Evolutionary conservation across 2,329 filamentous ascomycete genomes (phyloP).

Genomic region (Pyrenophora teres): DNA sequence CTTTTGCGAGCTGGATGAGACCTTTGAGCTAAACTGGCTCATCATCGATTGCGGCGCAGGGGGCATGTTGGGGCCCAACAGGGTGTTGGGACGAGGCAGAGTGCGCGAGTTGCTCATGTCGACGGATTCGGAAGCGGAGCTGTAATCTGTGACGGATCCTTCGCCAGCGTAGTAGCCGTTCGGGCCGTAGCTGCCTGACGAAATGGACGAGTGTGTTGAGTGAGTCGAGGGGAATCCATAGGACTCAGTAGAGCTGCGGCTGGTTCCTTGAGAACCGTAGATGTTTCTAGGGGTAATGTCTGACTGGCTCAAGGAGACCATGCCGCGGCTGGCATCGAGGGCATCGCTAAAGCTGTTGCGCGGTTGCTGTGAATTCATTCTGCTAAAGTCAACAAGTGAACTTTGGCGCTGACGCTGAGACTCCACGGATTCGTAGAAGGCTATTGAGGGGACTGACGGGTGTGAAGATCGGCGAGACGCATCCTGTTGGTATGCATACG

Average conservation of each 20-base stretch:
- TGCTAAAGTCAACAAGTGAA: constrained; percentile 68
- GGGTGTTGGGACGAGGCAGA: constrained; percentile 75
- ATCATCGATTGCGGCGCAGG: constrained; percentile 97
- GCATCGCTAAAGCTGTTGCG: constrained; percentile 81
- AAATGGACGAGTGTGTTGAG: constrained; percentile 88
- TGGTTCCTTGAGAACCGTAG: constrained; percentile 69
- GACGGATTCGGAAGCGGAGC: constrained; percentile 83
- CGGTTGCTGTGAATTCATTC: constrained; percentile 62
- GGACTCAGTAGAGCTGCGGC: constrained; percentile 77
- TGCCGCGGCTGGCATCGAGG: constrained; percentile 89
- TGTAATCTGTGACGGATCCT: constrained; percentile 89
- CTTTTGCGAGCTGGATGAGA: constrained; percentile 94
- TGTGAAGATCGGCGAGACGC: constrained; percentile 75
- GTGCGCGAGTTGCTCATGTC: constrained; percentile 79
- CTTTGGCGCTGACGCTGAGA: constrained; percentile 59
- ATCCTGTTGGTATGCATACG: constrained; percentile 61
- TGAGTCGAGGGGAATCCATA: constrained; percentile 89
- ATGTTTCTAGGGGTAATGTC: constrained; percentile 81
- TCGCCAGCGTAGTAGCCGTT: constrained; percentile 81
- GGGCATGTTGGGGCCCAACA: constrained; percentile 65
- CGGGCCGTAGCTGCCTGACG: constrained; percentile 76
- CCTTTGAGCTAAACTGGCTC: constrained; percentile 96
- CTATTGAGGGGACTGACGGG: constrained; percentile 71
- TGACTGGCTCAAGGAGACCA: constrained; percentile 88
- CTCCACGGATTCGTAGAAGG: constrained; percentile 56